A percentile compares a stretch with the other conserved stretches of the same genome.
These are phyloP conservation scores for Salix purpurea DNA, from an alignment of 345 rosid species.

Conservation along the genomic window DNA sequence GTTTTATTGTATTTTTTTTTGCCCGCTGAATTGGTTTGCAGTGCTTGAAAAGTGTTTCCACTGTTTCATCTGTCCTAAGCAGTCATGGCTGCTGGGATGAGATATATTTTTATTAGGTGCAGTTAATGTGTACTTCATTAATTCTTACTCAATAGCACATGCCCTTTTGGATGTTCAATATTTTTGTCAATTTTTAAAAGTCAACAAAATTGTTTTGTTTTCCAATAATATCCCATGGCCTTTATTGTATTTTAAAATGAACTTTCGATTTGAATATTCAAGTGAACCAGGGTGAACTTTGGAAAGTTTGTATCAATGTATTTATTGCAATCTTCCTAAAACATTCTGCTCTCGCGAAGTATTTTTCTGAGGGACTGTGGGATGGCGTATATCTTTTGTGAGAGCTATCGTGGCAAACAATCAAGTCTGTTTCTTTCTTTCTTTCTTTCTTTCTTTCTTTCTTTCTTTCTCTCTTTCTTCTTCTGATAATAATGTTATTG, in stretches of 20 bases:
- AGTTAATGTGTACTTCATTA: neutral
- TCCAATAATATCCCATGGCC: neutral
- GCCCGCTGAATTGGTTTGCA: conserved; percentile 3
- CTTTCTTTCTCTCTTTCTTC: neutral
- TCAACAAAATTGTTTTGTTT: neutral
- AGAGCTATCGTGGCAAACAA: neutral
- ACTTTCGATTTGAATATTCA: neutral
- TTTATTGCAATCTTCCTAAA: neutral
- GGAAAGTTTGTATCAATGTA: neutral
- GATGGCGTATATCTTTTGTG: neutral
- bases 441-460: neutral
- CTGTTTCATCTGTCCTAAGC: neutral
- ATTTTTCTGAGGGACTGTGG: neutral
- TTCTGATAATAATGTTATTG: neutral
- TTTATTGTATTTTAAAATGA: neutral
- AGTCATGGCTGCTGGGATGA: neutral
- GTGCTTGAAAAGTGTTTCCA: neutral
- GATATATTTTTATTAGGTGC: neutral
- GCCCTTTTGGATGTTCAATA: neutral
- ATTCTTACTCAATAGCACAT: neutral
- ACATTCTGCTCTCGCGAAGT: neutral
- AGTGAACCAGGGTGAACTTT: neutral
- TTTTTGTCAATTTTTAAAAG: neutral
- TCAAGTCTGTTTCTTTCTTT: neutral
- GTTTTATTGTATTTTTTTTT: neutral